Evolutionary conservation across 1,284 basidiomycete species (phyloP).

Genomic region (Macrocystidia cucumis): DNA sequence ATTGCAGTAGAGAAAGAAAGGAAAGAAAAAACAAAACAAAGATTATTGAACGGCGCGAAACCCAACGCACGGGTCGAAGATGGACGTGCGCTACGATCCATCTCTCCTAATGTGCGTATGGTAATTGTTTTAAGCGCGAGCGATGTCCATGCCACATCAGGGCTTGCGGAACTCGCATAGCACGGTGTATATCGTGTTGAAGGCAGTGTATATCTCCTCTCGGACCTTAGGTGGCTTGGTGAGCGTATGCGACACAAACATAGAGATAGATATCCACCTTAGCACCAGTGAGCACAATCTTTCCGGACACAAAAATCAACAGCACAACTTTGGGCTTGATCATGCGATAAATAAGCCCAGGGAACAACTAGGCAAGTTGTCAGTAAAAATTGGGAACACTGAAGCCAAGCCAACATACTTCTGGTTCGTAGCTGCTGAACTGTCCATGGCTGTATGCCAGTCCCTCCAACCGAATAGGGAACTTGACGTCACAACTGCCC

Average conservation of each 20-base stretch:
- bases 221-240: slow-evolving; percentile 56
- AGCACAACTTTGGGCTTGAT: slow-evolving; percentile 99
- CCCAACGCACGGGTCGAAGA: slow-evolving; percentile 17
- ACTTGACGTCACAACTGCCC: slow-evolving; percentile 97
- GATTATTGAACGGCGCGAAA: slow-evolving; percentile 20
- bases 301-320: slow-evolving; percentile 98
- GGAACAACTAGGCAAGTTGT: slow-evolving; percentile 72
- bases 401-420: slow-evolving; percentile 48
- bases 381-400: slow-evolving; percentile 3
- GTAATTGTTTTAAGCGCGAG: slow-evolving; percentile 11
- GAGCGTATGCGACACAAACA: slow-evolving; percentile 6
- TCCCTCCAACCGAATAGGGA: slow-evolving; percentile 97
- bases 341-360: slow-evolving; percentile 99
- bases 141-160: slow-evolving; percentile 23
- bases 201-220: slow-evolving; percentile 99
- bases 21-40: slow-evolving; percentile 15
- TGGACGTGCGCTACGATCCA: slow-evolving; percentile 33
- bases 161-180: slow-evolving; percentile 86
- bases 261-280: slow-evolving; percentile 60
- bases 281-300: slow-evolving; percentile 97
- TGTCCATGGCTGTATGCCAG: slow-evolving; percentile 97
- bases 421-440: slow-evolving; percentile 97
- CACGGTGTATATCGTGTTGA: slow-evolving; percentile 98
- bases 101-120: slow-evolving; percentile 17
- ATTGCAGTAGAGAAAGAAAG: slow-evolving; percentile 16